Percentiles rank a stretch among this genome's conserved stretches.
Conservation (phyloP, 1,284 basidiomycete species). For the Coriolopsis trogii region DNA sequence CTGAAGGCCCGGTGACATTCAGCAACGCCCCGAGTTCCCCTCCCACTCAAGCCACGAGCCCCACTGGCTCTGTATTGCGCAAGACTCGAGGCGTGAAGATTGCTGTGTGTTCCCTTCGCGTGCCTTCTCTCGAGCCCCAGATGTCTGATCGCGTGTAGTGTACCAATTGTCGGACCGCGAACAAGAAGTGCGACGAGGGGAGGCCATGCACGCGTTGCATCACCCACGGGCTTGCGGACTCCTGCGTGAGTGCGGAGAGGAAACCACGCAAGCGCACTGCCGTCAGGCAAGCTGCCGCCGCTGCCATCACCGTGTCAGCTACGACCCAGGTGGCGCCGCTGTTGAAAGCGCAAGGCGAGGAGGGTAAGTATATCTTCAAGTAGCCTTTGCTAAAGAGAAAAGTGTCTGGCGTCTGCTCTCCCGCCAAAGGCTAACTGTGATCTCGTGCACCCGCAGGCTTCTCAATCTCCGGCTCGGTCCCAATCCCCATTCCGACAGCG, state of each 20-base stretch:
- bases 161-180: slow-evolving; percentile 17
- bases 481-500: neutral
- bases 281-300: slow-evolving; percentile 1
- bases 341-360: neutral
- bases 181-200: slow-evolving; percentile 21
- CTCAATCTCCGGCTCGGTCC: too few relatives aligned
- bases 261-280: slow-evolving; percentile 6
- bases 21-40: too few relatives aligned
- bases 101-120: slow-evolving; percentile 10
- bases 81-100: slow-evolving; percentile 18
- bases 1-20: too few relatives aligned
- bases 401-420: too few relatives aligned
- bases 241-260: slow-evolving; percentile 15
- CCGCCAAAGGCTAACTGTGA: too few relatives aligned
- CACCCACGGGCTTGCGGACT: slow-evolving; percentile 1
- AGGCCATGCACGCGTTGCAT: slow-evolving; percentile 18
- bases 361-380: neutral
- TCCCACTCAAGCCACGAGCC: neutral
- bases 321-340: slow-evolving; percentile 3
- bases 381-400: too few relatives aligned
- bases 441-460: too few relatives aligned
- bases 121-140: neutral
- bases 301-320: slow-evolving; percentile 5
- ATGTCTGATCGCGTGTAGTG: slow-evolving; percentile 13
- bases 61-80: slow-evolving; percentile 1